These are phyloP conservation scores for Hortiboletus campestris DNA, from an alignment of 768 basidiomycete genomes.

Conservation along the genomic window DNA sequence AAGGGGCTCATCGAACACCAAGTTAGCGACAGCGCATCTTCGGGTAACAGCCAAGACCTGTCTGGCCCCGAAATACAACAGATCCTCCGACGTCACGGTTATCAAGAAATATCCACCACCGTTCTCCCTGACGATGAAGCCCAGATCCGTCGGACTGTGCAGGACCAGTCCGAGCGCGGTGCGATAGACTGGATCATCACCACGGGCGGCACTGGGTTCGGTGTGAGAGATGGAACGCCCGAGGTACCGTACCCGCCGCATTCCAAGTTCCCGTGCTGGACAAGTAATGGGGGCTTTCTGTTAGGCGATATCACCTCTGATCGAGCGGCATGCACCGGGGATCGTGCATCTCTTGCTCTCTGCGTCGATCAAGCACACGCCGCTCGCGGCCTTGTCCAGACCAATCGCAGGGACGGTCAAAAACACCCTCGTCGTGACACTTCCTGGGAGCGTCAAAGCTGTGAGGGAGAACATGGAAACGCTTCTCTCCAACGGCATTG, in stretches of 20 bases:
- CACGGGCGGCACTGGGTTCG: conserved; percentile 88
- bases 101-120: conserved; percentile 33
- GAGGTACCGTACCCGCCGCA: conserved; percentile 49
- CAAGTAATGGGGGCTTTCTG: neutral
- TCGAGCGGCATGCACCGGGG: conserved; percentile 67
- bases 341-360: conserved; percentile 73
- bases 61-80: conserved; percentile 65
- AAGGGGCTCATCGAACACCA: conserved; percentile 2
- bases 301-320: conserved; percentile 60
- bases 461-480: conserved; percentile 74
- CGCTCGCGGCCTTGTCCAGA: conserved; percentile 77
- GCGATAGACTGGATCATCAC: conserved; percentile 75
- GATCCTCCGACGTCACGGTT: conserved; percentile 42
- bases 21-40: conserved; percentile 71
- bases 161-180: conserved; percentile 42
- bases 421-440: conserved; percentile 68
- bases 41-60: conserved; percentile 48
- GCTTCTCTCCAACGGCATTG: conserved; percentile 55
- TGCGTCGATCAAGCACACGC: conserved; percentile 69
- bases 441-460: conserved; percentile 85
- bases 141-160: conserved; percentile 49
- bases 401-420: conserved; percentile 75
- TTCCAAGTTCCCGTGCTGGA: neutral
- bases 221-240: conserved; percentile 75
- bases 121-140: conserved; percentile 69